Evolutionary conservation across 352 stramenopile species (phyloP).

Genomic region (Stramenopiles sp.): DNA sequence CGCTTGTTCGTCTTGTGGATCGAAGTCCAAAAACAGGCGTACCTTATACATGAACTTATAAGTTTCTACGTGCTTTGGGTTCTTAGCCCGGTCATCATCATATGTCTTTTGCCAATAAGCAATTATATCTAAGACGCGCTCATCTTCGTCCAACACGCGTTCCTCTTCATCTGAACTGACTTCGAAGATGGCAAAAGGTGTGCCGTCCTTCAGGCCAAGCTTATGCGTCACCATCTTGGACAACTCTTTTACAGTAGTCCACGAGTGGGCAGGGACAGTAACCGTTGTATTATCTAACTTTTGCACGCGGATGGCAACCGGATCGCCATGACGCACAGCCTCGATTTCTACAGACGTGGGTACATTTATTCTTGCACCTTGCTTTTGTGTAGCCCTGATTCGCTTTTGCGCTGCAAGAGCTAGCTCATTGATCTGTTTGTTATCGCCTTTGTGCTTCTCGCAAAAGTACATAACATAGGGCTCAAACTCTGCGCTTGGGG

Average conservation of each 20-base stretch:
- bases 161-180: conserved; percentile 32
- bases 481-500: conserved; percentile 31
- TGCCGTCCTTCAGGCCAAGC: conserved; percentile 30
- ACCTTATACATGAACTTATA: conserved; percentile 39
- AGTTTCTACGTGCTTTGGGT: conserved; percentile 22
- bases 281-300: conserved; percentile 33
- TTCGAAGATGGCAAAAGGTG: conserved; percentile 45
- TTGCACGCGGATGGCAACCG: conserved; percentile 30
- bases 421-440: not conserved
- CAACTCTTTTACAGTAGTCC: conserved; percentile 39
- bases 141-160: conserved; percentile 35
- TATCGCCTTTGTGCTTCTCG: conserved; percentile 24
- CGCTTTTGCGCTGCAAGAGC: not conserved
- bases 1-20: conserved; percentile 27
- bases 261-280: conserved; percentile 33
- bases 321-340: conserved; percentile 31
- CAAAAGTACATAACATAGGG: conserved; percentile 38
- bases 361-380: conserved; percentile 38
- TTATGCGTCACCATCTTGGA: conserved; percentile 25
- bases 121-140: conserved; percentile 45
- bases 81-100: conserved; percentile 31
- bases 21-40: conserved; percentile 37
- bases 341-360: conserved; percentile 38
- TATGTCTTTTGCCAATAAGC: conserved; percentile 44
- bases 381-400: conserved; percentile 18